Evolutionary conservation across 208 protist genomes (phyloP), one percentile per base, ranked within the genome.

Genomic region (Entamoeba dispar): DNA sequence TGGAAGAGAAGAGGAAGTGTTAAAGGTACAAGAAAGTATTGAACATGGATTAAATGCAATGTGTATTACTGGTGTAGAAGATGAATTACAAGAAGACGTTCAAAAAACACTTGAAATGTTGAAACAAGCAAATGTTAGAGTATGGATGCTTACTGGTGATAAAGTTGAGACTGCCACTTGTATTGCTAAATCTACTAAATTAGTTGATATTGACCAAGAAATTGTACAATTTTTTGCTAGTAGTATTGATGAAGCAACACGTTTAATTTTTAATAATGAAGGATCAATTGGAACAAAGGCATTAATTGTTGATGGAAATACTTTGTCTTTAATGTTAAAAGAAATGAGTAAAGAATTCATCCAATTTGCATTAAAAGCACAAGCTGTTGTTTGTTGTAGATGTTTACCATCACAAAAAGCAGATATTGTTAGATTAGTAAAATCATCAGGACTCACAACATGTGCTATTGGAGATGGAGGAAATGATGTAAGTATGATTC

Each of bases 91-190:
- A 96, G 96, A 97, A 77, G 95, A 97, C 90, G 97, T 98, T 22
- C 96, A 27, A 94, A 10, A 38, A 4, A 98, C 97, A 57, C 95
- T 99, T 0, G 98, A 99, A 94, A 96, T 95, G 57, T 95, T 99
- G 1, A 95, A 97, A 77, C 98, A 98, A 95, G 98, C 98, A 31
- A 98, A 97, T 57, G 97, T 99, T 52, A 98, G 97, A 77, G 96
- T 99, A 12, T 99, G 98, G 98, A 98, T 99, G 96, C 95, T 99
- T 3, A 99, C 98, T 5, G 98, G 98, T 61, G 98, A 99, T 95
- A 99, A 99, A 95, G 95, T 98, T 19, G 52, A 69, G n/a, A 92
- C 92, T 12, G 92, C 51, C 19, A 92, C n/a, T 17, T 50, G 38
- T 34, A 98, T 99, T 94, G 97, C 97, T 49, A 96, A 97, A 31